Evolutionary conservation across 2,329 filamentous ascomycete species (phyloP).

Genomic region (Purpureocillium takamizusanense): DNA sequence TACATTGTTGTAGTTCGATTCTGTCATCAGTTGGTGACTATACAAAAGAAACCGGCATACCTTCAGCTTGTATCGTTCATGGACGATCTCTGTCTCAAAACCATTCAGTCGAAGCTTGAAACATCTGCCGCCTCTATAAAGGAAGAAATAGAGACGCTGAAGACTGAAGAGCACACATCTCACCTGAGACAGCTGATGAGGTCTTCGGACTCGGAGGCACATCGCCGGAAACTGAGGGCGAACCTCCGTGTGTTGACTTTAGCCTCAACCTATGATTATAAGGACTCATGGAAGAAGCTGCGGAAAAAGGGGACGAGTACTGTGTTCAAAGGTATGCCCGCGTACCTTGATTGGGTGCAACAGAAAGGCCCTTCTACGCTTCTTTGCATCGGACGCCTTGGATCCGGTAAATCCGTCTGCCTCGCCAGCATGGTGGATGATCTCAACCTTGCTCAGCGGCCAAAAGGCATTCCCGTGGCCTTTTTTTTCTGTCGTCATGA

Average conservation of each 20-base stretch:
- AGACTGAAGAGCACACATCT: slow-evolving; percentile 14
- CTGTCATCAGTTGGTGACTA: slow-evolving; percentile 24
- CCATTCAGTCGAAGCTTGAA: slow-evolving; percentile 22
- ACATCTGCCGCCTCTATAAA: slow-evolving; percentile 25
- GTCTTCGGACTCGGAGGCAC: slow-evolving; percentile 1
- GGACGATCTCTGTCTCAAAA: slow-evolving; percentile 21
- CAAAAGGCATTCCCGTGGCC: slow-evolving; percentile 6
- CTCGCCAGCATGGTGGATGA: slow-evolving; percentile 34
- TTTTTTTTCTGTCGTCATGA: slow-evolving; percentile 26
- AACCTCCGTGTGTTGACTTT: slow-evolving; percentile 21
- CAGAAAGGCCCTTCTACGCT: slow-evolving; percentile 14
- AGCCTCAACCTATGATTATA: slow-evolving; percentile 31
- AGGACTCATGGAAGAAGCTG: slow-evolving; percentile 29
- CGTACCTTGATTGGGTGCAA: slow-evolving; percentile 12
- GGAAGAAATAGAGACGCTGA: slow-evolving; percentile 16
- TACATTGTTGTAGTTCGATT: slow-evolving; percentile 28
- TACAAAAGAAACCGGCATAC: slow-evolving; percentile 21
- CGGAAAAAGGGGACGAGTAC: slow-evolving; percentile 28
- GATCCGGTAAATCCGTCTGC: slow-evolving; percentile 34
- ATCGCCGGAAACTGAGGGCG: slow-evolving; percentile 3
- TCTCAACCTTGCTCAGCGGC: slow-evolving; percentile 13
- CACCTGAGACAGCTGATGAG: slow-evolving; percentile 9
- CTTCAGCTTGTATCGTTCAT: slow-evolving; percentile 19
- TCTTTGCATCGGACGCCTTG: slow-evolving; percentile 28
- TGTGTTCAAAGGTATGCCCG: slow-evolving; percentile 7